Percentiles rank a stretch among this genome's conserved stretches.
Conservation (phyloP, 1,284 basidiomycete genomes). For the Hypsizygus ulmarius region DNA sequence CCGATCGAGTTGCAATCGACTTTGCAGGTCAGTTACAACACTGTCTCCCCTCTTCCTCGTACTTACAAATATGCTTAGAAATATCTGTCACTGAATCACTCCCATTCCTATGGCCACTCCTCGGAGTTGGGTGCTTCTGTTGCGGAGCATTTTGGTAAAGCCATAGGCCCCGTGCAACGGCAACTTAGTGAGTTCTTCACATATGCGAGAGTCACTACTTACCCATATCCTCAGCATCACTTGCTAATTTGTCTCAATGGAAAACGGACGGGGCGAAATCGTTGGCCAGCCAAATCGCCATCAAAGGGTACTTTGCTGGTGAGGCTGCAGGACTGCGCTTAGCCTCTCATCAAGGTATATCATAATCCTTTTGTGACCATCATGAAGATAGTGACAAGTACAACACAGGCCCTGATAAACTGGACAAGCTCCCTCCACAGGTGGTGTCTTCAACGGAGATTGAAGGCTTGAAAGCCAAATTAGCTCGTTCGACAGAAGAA, state of each 20-base stretch:
- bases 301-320: conserved; percentile 83
- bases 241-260: conserved; percentile 55
- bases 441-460: conserved; percentile 58
- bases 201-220: conserved; percentile 3
- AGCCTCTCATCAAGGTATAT: conserved; percentile 51
- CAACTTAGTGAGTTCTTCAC: conserved; percentile 59
- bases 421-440: conserved; percentile 63
- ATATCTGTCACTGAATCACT: conserved; percentile 77
- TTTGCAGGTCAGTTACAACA: conserved; percentile 60
- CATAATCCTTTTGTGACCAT: neutral
- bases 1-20: conserved; percentile 93
- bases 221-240: conserved; percentile 50
- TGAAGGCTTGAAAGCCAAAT: conserved; percentile 64
- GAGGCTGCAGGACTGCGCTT: conserved; percentile 82
- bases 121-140: conserved; percentile 89
- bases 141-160: conserved; percentile 81
- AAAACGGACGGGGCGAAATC: conserved; percentile 76
- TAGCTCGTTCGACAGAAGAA: conserved; percentile 65
- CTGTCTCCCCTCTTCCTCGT: neutral
- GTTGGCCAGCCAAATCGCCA: conserved; percentile 77
- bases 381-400: neutral
- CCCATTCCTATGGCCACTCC: conserved; percentile 62
- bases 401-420: conserved; percentile 46
- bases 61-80: conserved; percentile 46
- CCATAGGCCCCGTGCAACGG: conserved; percentile 75